phyloP scores from a whole-genome alignment of 2,329 filamentous ascomycete genomes.

The Tolypocladium amazonense region DNA sequence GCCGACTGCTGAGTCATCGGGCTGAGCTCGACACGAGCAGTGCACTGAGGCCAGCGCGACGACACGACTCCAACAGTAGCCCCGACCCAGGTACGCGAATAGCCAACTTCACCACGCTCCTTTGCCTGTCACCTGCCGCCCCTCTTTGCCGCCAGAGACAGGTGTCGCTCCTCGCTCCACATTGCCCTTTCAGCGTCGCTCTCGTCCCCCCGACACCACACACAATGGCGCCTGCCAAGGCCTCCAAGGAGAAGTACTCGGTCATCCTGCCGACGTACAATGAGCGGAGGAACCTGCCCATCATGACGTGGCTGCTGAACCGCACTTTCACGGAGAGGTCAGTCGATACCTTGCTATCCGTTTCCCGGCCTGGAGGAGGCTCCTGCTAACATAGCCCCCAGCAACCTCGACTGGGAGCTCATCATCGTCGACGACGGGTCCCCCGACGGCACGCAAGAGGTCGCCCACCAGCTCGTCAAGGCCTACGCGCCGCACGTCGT shows the following conservation, averaged over 20 bases:
- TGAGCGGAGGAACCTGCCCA: conserved; percentile 92
- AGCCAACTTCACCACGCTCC: conserved; percentile 16
- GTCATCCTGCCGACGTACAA: conserved; percentile 98
- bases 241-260: conserved; percentile 68
- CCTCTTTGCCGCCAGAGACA: not conserved
- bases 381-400: conserved; percentile 23
- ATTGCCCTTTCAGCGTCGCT: not conserved
- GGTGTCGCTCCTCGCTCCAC: not conserved
- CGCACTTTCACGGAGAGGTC: conserved; percentile 85
- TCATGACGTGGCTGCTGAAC: conserved; percentile 89
- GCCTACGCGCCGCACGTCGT: conserved; percentile 71
- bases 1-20: not conserved
- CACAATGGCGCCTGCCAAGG: conserved; percentile 37
- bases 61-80: not conserved
- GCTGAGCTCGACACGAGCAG: not conserved
- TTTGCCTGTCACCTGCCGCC: conserved; percentile 5
- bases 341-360: conserved; percentile 11
- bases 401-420: conserved; percentile 91
- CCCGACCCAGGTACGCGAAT: not conserved
- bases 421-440: conserved; percentile 98
- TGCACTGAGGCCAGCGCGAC: not conserved
- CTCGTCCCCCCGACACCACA: not conserved
- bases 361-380: not conserved
- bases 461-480: conserved; percentile 83
- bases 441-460: conserved; percentile 85